Evolutionary conservation across 2,329 filamentous ascomycete genomes (phyloP), one percentile per base, ranked within the genome.

Genomic region (Penicillium sclerotigenum): DNA sequence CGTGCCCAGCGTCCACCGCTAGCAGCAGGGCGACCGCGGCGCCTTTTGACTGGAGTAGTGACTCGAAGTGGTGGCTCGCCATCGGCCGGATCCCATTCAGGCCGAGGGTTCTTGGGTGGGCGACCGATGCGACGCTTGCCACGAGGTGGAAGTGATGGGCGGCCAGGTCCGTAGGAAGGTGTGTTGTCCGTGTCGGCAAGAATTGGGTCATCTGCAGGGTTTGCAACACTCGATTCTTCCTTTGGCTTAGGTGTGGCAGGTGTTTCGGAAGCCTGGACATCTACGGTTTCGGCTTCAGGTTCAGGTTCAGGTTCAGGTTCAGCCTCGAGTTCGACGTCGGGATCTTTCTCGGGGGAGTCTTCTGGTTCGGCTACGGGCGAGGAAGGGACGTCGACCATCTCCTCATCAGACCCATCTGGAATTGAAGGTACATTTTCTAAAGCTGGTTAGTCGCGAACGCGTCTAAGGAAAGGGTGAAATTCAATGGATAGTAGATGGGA

Each of bases 41-140:
- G 80, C 59, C 86, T 81, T 42, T 73, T 75, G 24, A 72, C 69
- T 4, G 86, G 87, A 4, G 86, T 79, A 42, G 70, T 73, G 20
- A 72, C 70, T 57, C 76, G 76, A 47, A 75, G 74, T 14, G 71
- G 71, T n/a, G 66, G 65, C 42, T 76, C 72, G 34, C 75, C 80
- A 42, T 83, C 81, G 20, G 68, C 76, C 69, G 37, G 36, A 43
- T 92, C 87, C 85, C 88, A 93, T 70, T 91, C 90, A 4, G 90
- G 85, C 0, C 89, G 89, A 47, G 86, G 83, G 71, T 91, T 92
- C 80, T 94, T 95, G 0, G 91, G 90, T 3, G 91, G 91, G 13
- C 91, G 85, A 20, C 91, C 91, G n/a, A 92, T 81, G 50, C 91
- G 86, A 63, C 82, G 81, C 73, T 89, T 89, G 68, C 88, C 84